Base-by-base conservation (phyloP, 2,329 filamentous ascomycete genomes). In the Lachnellula cervina region DNA sequence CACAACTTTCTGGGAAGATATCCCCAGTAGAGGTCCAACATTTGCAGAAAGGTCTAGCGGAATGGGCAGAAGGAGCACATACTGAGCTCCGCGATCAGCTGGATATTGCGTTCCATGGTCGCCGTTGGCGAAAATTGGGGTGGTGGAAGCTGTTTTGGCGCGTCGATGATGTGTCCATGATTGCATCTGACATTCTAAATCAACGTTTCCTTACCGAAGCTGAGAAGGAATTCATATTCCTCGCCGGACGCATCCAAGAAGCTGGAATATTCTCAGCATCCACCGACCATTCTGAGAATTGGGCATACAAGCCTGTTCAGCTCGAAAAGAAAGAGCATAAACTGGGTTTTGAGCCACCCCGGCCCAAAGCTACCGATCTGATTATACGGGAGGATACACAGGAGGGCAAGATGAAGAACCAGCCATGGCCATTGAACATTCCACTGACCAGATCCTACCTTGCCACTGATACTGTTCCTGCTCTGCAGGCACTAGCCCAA, bases 61-160 rank as follows among this genome's bases (percentile, higher is more conserved):
- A 74, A 3, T 97, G 92, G 90, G 86, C 91, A 0, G 86, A 93
- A 65, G 77, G 77, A 21, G 90, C 89, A 0, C 93, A 97, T 68
- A 80, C 84, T 0, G 93, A 97, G 71, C 79, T 97, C 7, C 89
- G 90, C 59, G 81, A 87, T 50, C 82, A 91, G 63, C 81, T 97
- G 2, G 87, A 93, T 61, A 74, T 83, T 45, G 91, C 90, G 0
- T 93, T 97, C 64, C 77, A 81, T 0, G 84, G 88, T n/a, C 79
- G 76, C 17, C 79, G 84, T 40, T 97, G 93, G 93, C 81, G 83
- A 25, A 87, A 88, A 60, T 77, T 96, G 4, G 81, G 85, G 16
- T 97, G 93, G 92, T 97, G 90, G 88, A 96, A 96, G 70, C 80
- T 97, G 0, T 91, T 96, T 69, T 96, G 91, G 91, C 84, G 90